These are phyloP conservation scores for Fragilaria crotonensis DNA, from an alignment of 108 stramenopile species.

Conservation along the genomic window DNA sequence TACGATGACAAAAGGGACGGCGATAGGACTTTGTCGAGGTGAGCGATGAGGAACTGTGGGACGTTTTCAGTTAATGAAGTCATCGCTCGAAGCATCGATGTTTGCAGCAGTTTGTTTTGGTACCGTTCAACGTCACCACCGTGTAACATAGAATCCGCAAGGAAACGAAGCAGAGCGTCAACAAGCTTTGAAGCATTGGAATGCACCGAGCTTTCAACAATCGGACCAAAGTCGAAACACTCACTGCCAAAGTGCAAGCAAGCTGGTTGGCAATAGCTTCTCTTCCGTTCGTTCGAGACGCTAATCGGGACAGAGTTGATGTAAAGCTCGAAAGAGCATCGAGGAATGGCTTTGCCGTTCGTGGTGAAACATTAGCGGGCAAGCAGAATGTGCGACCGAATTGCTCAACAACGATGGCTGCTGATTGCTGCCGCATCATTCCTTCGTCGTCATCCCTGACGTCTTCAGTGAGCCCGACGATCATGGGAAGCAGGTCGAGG, in stretches of 20 bases:
- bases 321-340: not conserved
- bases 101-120: slow-evolving; percentile 29
- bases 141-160: slow-evolving; percentile 25
- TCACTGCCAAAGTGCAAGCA: slow-evolving; percentile 41
- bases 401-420: slow-evolving; percentile 63
- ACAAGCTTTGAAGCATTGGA: slow-evolving; percentile 50
- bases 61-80: slow-evolving; percentile 50
- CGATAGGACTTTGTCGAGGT: slow-evolving; percentile 48
- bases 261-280: slow-evolving; percentile 6
- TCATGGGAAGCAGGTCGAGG: slow-evolving; percentile 61
- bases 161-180: slow-evolving; percentile 36
- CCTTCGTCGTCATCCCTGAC: slow-evolving; percentile 14
- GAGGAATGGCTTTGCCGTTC: not conserved
- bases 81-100: slow-evolving; percentile 45
- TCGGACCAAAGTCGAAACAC: slow-evolving; percentile 52
- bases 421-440: slow-evolving; percentile 49
- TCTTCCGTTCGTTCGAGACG: not conserved
- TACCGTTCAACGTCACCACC: slow-evolving; percentile 8
- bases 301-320: too few relatives aligned
- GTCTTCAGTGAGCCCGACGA: slow-evolving; percentile 18
- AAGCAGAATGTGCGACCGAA: slow-evolving; percentile 19
- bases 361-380: not conserved
- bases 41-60: slow-evolving; percentile 69
- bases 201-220: slow-evolving; percentile 50
- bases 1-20: slow-evolving; percentile 43